Percentiles rank a stretch among this genome's conserved stretches.
These are phyloP conservation scores for Penicillium simplicissimum DNA, from an alignment of 495 filamentous ascomycete species.

Conservation along the genomic window DNA sequence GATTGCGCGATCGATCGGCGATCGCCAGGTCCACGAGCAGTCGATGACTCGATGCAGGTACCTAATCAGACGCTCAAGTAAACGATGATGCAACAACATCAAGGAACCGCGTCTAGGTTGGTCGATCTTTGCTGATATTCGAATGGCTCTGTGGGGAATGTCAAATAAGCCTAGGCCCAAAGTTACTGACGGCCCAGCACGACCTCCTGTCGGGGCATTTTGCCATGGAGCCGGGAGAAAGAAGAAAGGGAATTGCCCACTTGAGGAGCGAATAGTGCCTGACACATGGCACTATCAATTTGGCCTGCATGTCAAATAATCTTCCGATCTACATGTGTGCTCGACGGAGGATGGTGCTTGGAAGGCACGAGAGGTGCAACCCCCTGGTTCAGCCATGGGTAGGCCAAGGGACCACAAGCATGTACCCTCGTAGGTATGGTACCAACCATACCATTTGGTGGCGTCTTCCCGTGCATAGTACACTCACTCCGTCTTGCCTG, in stretches of 20 bases:
- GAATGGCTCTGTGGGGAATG: background rate
- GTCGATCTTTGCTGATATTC: background rate
- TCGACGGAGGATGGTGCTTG: background rate
- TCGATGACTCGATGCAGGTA: background rate
- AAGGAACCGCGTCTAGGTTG: conserved; percentile 9
- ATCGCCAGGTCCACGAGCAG: conserved; percentile 19
- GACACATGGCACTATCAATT: background rate
- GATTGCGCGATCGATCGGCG: conserved; percentile 23
- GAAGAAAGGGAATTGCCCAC: background rate
- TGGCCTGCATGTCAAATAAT: background rate
- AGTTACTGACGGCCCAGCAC: background rate
- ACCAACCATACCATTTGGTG: too few species aligned
- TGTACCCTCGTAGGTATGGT: too few species aligned
- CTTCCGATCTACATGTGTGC: background rate
- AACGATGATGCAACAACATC: conserved; percentile 22
- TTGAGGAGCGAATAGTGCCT: background rate
- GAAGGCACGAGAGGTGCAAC: background rate
- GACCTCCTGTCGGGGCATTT: background rate
- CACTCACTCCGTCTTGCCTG: too few species aligned
- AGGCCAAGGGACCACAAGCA: too few species aligned
- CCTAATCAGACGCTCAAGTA: conserved; percentile 15
- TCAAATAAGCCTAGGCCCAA: background rate
- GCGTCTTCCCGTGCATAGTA: too few species aligned
- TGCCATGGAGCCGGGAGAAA: background rate
- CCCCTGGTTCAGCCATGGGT: background rate